Evolutionary conservation across 176 grass and related monocot genomes (phyloP), one percentile per base, ranked within the genome.

Genomic region (Avena sativa): DNA sequence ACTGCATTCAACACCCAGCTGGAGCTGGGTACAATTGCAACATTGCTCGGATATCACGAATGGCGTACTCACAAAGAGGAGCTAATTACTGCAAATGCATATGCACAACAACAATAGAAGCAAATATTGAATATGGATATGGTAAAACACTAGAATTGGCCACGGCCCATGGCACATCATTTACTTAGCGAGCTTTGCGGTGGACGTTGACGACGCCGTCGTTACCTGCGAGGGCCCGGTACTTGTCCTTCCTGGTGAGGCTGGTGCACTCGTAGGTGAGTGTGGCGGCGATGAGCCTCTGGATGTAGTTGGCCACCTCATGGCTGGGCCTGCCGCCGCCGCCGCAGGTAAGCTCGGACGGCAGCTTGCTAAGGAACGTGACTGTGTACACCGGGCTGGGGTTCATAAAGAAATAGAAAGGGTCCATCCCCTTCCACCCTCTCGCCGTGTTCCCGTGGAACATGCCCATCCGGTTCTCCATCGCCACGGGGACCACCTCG

Each of bases 321-420:
- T 92, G 86, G 76, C 91, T 92, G 13, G 91, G 84, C 91, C 83
- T 95, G 19, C 87, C 95, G 7, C 93, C 89, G 23, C 76, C 52
- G 43, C 87, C 51, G 83, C 93, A 95, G 9, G 95, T 95, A 21
- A 89, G 87, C 80, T 98, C 91, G 1, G 60, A 0, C n/a, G 95
- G 93, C 28, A 98, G 60, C 85, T 95, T 95, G 86, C 53, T 88
- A 25, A 95, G 88, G 76, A 95, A 95, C 0, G 93, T 98, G 69
- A 98, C 89, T 16, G 90, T 88, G 83, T 98, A 98, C 0, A 79
- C 76, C 6, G 95, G 95, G 80, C 86, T 95, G 0, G 95, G 93
- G 86, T 95, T 98, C 95, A 98, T 93, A 89, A 98, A 95, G 90
- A 97, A 98, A 86, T 92, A 98, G 87, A 98, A 89, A 0, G 93